Evolutionary conservation across 805 yeast species (phyloP), one percentile per base, ranked within the genome.

Genomic region (Candida sphagnicola): DNA sequence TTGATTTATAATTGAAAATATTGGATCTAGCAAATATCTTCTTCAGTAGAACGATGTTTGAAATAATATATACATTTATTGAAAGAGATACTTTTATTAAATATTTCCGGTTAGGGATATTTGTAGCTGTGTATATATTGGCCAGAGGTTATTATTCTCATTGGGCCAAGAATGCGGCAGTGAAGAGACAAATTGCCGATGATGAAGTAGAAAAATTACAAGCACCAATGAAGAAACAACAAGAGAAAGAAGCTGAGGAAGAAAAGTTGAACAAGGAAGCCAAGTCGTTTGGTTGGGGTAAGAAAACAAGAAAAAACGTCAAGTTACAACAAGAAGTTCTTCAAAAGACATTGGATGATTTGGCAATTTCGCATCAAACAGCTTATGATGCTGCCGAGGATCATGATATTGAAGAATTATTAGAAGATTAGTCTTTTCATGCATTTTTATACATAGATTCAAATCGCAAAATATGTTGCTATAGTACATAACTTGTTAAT

Each of bases 221-320:
- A 31, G 67, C 62, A 29, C 64, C 64, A 11, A 64, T 58, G 18
- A 51, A 54, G 23, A 68, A 62, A 17, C 62, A 56, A 19, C 51
- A 56, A 25, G 70, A 64, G 21, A 58, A 67, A 34, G 57, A 65
- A 31, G 63, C 64, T 29, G 51, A 54, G 16, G 48, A 53, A 35
- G 43, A 50, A 28, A 40, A 47, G 35, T 55, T 67, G 46, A 53
- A 57, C 31, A 35, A 47, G 10, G 71, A 66, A 47, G 78, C 78
- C 25, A 54, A 63, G 28, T 46, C 70, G 4, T 84, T 84, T 67
- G 91, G 93, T 19, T 84, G 89, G 88, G 93, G 93, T 39, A 85
- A 84, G 56, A 72, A 73, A 52, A 83, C 90, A 4, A 75, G 90
- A 65, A 67, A 68, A 46, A 70, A 68, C 42, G 77, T 77, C 30